phyloP scores from a whole-genome alignment of 2,329 filamentous ascomycete genomes.

The Neonectria punicea region DNA sequence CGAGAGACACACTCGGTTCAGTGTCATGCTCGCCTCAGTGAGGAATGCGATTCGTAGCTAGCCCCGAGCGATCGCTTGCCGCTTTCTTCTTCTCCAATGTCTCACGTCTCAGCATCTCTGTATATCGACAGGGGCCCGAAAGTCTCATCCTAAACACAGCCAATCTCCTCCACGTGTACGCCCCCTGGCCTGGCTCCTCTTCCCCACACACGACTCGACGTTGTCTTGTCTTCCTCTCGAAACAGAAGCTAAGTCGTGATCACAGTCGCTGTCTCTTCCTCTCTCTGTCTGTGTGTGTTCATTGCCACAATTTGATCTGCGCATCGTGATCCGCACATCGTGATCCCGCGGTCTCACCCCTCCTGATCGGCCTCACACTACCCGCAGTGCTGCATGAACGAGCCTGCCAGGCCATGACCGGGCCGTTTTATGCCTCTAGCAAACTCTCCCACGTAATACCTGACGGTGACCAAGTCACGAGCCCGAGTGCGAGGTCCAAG shows the following conservation, averaged over 20 bases:
- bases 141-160: slow-evolving; percentile 18
- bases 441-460: not conserved
- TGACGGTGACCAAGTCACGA: not conserved
- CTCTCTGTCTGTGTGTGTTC: no score
- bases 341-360: not conserved
- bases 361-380: no score
- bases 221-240: not conserved
- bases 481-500: not conserved
- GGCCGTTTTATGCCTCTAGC: not conserved
- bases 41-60: slow-evolving; percentile 12
- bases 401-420: not conserved
- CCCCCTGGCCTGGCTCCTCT: slow-evolving; percentile 8
- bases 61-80: not conserved
- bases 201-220: slow-evolving; percentile 14
- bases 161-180: slow-evolving; percentile 28
- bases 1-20: slow-evolving; percentile 3
- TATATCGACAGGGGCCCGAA: slow-evolving; percentile 6
- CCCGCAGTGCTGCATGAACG: not conserved
- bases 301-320: not conserved
- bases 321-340: not conserved
- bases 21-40: slow-evolving; percentile 8
- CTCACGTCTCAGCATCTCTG: slow-evolving; percentile 1
- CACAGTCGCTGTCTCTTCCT: not conserved
- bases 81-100: not conserved
- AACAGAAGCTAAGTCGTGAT: not conserved